These are phyloP conservation scores for Penicillium sp. DNA, from an alignment of 2,329 filamentous ascomycete species.

Conservation along the genomic window DNA sequence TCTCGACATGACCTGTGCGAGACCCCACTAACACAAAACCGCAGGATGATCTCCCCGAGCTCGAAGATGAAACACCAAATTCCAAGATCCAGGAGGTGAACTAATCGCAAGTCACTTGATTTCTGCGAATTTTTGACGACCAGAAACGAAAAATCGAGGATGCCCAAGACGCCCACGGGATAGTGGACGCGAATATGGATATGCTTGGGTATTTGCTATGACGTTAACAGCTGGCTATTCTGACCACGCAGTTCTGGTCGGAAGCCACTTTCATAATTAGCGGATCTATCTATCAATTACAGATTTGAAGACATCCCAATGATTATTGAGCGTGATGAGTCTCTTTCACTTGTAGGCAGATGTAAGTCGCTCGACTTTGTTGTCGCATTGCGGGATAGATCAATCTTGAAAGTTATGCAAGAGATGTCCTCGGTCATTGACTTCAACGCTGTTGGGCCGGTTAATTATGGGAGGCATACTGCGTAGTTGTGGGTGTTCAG, in stretches of 20 bases:
- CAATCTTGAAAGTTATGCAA: too few relatives aligned
- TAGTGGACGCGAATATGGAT: constrained; percentile 13
- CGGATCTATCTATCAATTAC: background rate
- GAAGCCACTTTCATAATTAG: background rate
- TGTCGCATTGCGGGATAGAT: too few relatives aligned
- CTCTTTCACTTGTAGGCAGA: background rate
- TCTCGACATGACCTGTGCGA: background rate
- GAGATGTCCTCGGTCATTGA: too few relatives aligned
- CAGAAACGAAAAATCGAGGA: constrained; percentile 24
- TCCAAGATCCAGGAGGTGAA: constrained; percentile 40
- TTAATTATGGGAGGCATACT: background rate
- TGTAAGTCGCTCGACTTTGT: background rate
- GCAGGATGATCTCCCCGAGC: constrained; percentile 80
- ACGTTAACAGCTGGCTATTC: constrained; percentile 2
- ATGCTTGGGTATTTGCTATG: background rate
- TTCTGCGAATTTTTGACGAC: constrained; percentile 24
- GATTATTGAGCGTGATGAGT: constrained; percentile 11
- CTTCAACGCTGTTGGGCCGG: too few relatives aligned
- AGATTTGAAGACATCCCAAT: constrained; percentile 7
- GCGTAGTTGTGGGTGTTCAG: constrained; percentile 6
- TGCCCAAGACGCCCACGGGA: constrained; percentile 15
- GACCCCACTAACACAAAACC: constrained; percentile 9
- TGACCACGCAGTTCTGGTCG: background rate
- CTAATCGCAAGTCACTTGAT: constrained; percentile 22
- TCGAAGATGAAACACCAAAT: constrained; percentile 48